Percentiles rank a stretch among this genome's conserved stretches.
Evolutionary conservation across 2,329 filamentous ascomycete species (phyloP).

Genomic region (Phialemoniopsis sp.): DNA sequence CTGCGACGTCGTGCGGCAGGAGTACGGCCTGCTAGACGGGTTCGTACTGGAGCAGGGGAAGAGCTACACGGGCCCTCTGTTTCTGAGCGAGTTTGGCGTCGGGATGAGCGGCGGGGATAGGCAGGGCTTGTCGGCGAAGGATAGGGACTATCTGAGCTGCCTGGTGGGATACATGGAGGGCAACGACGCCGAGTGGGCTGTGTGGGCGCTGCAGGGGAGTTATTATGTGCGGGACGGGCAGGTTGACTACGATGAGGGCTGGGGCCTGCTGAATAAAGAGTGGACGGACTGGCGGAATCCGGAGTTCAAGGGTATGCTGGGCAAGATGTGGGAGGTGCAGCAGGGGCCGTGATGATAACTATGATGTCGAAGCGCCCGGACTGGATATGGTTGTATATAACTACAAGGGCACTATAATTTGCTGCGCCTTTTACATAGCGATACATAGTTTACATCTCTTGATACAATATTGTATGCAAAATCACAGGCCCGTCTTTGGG

Average conservation of each 20-base stretch:
- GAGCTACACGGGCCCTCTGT: constrained; percentile 47
- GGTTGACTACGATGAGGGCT: constrained; percentile 48
- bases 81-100: constrained; percentile 57
- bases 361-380: no score
- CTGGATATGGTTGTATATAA: no score
- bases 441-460: no score
- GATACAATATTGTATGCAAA: not conserved
- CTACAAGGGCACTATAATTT: no score
- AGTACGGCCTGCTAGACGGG: constrained; percentile 43
- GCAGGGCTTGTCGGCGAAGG: constrained; percentile 37
- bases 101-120: constrained; percentile 40
- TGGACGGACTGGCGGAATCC: constrained; percentile 33
- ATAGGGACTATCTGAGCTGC: constrained; percentile 45
- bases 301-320: constrained; percentile 26
- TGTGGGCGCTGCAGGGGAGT: constrained; percentile 55
- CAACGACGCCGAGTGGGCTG: constrained; percentile 56
- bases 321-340: constrained; percentile 31
- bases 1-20: constrained; percentile 35
- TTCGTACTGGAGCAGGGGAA: constrained; percentile 46
- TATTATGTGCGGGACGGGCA: constrained; percentile 51
- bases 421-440: no score
- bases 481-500: not conserved
- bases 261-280: constrained; percentile 32
- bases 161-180: constrained; percentile 45
- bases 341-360: constrained; percentile 25